Conservation (phyloP, 2,329 filamentous ascomycete genomes). For the Colletotrichum shisoi region DNA sequence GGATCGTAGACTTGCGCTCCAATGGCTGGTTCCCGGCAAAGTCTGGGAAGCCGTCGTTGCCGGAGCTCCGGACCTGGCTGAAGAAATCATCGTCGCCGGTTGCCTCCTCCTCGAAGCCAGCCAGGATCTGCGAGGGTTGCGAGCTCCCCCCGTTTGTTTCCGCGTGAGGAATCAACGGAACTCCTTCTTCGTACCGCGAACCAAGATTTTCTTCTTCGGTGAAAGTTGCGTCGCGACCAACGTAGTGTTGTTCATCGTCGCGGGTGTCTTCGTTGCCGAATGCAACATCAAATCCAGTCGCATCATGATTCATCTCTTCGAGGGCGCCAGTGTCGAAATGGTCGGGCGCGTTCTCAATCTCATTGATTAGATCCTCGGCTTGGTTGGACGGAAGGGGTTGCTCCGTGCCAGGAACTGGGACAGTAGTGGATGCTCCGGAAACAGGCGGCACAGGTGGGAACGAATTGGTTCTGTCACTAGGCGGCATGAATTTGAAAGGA, state of each 20-base stretch:
- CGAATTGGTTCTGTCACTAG: constrained; percentile 67
- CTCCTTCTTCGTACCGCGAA: constrained; percentile 72
- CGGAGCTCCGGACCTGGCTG: constrained; percentile 54
- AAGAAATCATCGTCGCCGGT: constrained; percentile 70
- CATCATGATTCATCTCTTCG: constrained; percentile 20
- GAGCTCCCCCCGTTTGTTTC: constrained; percentile 44
- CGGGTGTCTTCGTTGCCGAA: constrained; percentile 23
- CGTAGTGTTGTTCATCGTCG: constrained; percentile 46
- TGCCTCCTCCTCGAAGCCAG: constrained; percentile 53
- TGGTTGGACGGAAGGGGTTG: constrained; percentile 59
- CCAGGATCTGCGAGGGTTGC: constrained; percentile 34
- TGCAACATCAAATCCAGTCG: constrained; percentile 42
- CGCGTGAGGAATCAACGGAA: constrained; percentile 65
- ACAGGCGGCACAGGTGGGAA: constrained; percentile 65
- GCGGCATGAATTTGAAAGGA: constrained; percentile 67
- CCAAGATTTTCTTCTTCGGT: constrained; percentile 57
- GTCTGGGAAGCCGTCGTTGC: constrained; percentile 43
- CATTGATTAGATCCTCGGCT: constrained; percentile 62
- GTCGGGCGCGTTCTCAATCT: constrained; percentile 58
- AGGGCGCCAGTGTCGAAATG: constrained; percentile 54
- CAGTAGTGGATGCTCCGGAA: constrained; percentile 20
- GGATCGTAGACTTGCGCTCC: constrained; percentile 74
- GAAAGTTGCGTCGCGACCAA: constrained; percentile 56
- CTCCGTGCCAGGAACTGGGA: constrained; percentile 42
- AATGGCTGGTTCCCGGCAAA: constrained; percentile 50